A percentile compares a stretch with the other conserved stretches of the same genome.
Evolutionary conservation across 805 yeast genomes (phyloP).

Genomic region (Sugiyamaella boreocaroliniensis): DNA sequence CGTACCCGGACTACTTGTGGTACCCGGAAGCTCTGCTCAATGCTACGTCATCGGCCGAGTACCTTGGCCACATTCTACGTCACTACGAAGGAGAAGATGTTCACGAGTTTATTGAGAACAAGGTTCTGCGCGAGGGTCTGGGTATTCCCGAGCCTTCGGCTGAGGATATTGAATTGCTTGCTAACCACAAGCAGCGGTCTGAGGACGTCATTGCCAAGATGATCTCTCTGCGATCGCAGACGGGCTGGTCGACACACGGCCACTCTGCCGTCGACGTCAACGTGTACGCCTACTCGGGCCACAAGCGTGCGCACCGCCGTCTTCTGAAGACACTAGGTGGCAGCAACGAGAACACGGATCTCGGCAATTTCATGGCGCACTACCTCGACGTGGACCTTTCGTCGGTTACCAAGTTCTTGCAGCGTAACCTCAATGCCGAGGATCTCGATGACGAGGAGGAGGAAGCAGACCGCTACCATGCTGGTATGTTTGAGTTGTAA

Average conservation of each 20-base stretch:
- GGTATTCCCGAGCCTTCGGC: slow-evolving; percentile 55
- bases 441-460: not conserved
- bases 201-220: slow-evolving; percentile 53
- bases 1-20: slow-evolving; percentile 86
- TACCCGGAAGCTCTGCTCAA: slow-evolving; percentile 67
- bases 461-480: slow-evolving; percentile 2
- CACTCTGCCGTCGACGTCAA: slow-evolving; percentile 92
- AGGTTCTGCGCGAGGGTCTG: slow-evolving; percentile 55
- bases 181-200: slow-evolving; percentile 31
- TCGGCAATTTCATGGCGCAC: slow-evolving; percentile 65
- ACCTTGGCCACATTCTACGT: slow-evolving; percentile 43
- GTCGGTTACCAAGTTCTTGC: slow-evolving; percentile 25
- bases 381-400: slow-evolving; percentile 34
- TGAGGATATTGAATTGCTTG: slow-evolving; percentile 46
- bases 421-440: slow-evolving; percentile 11
- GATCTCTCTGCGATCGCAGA: slow-evolving; percentile 73
- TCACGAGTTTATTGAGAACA: slow-evolving; percentile 42
- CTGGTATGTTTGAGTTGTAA: not conserved
- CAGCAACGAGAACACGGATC: slow-evolving; percentile 79
- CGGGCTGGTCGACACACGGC: slow-evolving; percentile 97
- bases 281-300: slow-evolving; percentile 73
- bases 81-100: slow-evolving; percentile 32
- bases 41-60: slow-evolving; percentile 75
- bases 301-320: slow-evolving; percentile 21
- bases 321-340: slow-evolving; percentile 51